These are phyloP conservation scores for Leccinum fuscescens DNA, from an alignment of 1,284 basidiomycete genomes.

Conservation along the genomic window DNA sequence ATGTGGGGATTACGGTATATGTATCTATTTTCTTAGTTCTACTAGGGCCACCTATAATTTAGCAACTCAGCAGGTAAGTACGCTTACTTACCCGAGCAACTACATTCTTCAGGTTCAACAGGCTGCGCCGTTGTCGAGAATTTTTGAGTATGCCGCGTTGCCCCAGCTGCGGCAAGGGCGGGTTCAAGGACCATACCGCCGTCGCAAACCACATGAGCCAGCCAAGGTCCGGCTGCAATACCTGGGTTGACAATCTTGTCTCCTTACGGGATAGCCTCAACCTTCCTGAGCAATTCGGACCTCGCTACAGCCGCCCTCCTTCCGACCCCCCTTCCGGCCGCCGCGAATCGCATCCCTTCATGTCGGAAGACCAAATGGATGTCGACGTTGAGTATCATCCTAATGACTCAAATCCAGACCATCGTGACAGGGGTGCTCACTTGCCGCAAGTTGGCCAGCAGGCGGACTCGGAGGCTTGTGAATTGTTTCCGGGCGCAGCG, in stretches of 20 bases:
- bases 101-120: not conserved
- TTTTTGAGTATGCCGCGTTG: not conserved
- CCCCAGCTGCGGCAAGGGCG: not conserved
- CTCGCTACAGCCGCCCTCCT: not conserved
- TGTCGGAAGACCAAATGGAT: not conserved
- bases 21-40: too few relatives aligned
- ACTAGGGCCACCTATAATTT: too few relatives aligned
- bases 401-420: too few relatives aligned
- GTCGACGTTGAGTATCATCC: not conserved
- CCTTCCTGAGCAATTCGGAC: not conserved
- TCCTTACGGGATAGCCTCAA: not conserved
- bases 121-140: not conserved
- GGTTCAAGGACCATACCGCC: not conserved
- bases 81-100: not conserved
- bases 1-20: too few relatives aligned
- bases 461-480: too few relatives aligned
- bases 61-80: not conserved
- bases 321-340: not conserved
- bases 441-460: too few relatives aligned
- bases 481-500: too few relatives aligned
- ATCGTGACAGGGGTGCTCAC: too few relatives aligned
- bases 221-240: not conserved
- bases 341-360: not conserved
- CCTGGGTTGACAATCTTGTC: not conserved
- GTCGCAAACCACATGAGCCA: conserved; percentile 1